These are phyloP conservation scores for Alternaria triticimaculans DNA, from an alignment of 2,329 filamentous ascomycete species.

Conservation along the genomic window DNA sequence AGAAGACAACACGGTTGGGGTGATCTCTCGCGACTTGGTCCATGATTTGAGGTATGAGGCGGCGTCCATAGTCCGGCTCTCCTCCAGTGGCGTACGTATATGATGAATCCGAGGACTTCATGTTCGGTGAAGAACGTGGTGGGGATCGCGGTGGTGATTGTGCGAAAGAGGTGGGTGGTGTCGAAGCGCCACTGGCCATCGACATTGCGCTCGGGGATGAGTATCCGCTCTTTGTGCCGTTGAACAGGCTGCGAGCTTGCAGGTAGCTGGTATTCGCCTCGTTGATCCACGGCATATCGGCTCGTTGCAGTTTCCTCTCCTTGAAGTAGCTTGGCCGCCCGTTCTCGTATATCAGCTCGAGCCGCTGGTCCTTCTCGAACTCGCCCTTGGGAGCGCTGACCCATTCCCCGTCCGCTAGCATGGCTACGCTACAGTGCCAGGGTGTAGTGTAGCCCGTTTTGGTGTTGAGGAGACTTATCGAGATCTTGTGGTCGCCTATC, in stretches of 20 bases:
- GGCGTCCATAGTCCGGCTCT: slow-evolving; percentile 13
- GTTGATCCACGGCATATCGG: slow-evolving; percentile 7
- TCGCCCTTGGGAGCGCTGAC: slow-evolving; percentile 8
- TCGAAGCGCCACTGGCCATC: slow-evolving; percentile 1
- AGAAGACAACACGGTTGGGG: slow-evolving; percentile 29
- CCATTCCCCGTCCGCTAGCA: slow-evolving; percentile 17
- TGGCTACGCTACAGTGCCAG: slow-evolving; percentile 27
- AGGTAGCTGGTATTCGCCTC: slow-evolving; percentile 7
- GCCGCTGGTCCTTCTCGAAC: slow-evolving; percentile 14
- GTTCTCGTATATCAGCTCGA: slow-evolving; percentile 27
- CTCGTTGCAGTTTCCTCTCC: slow-evolving; percentile 14
- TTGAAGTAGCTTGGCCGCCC: slow-evolving; percentile 28
- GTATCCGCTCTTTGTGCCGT: slow-evolving; percentile 6
- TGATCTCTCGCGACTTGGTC: slow-evolving; percentile 23
- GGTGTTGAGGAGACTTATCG: slow-evolving; percentile 20
- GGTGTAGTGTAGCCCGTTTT: slow-evolving; percentile 24
- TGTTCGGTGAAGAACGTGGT: neutral
- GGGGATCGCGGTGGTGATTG: neutral
- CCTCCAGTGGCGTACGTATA: neutral
- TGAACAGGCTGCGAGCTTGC: slow-evolving; percentile 2
- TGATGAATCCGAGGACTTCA: neutral
- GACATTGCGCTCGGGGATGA: slow-evolving; percentile 10
- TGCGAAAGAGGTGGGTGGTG: neutral
- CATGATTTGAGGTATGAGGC: slow-evolving; percentile 34
- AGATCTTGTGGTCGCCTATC: slow-evolving; percentile 33